Conservation (phyloP, 23 red algal species). For the Pyropia yezoensis region DNA sequence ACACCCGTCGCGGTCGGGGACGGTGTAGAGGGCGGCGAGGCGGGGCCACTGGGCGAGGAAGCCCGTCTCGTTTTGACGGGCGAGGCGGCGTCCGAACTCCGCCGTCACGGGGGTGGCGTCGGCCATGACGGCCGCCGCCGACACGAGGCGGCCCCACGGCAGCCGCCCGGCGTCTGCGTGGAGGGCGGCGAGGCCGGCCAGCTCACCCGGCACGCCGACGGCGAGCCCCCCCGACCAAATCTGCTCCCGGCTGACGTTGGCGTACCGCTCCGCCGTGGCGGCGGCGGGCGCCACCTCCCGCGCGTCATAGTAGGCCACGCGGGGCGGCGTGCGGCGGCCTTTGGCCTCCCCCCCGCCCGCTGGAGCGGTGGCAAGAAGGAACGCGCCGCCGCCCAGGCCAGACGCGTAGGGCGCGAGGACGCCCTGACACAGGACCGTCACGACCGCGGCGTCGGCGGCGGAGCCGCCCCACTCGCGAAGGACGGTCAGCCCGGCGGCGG, state of each 20-base stretch:
- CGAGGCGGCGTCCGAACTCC: conserved; percentile 53
- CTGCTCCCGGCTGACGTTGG: conserved; percentile 7
- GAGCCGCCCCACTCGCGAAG: conserved; percentile 68
- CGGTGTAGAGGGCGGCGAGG: conserved; percentile 23
- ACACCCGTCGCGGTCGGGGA: conserved; percentile 31
- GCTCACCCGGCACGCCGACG: conserved; percentile 83
- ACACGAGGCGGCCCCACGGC: conserved; percentile 61
- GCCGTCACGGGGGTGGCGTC: conserved; percentile 50
- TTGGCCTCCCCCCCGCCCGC: too few species aligned
- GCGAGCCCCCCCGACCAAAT: conserved; percentile 43
- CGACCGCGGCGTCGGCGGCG: conserved; percentile 83
- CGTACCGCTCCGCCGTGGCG: conserved; percentile 18
- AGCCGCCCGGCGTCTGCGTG: conserved; percentile 53
- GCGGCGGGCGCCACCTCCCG: conserved; percentile 71
- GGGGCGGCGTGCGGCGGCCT: background rate
- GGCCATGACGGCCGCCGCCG: conserved; percentile 44
- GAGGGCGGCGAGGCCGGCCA: conserved; percentile 56
- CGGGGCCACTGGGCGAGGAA: conserved; percentile 20
- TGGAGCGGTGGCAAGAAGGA: conserved; percentile 48
- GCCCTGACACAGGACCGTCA: conserved; percentile 82
- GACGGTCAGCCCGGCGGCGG: conserved; percentile 57
- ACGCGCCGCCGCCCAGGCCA: conserved; percentile 77
- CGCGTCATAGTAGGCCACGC: conserved; percentile 54
- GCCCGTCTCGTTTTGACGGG: conserved; percentile 44
- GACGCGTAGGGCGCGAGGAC: conserved; percentile 86